Evolutionary conservation across 352 stramenopile species (phyloP).

Genomic region (Pythium phragmitis): DNA sequence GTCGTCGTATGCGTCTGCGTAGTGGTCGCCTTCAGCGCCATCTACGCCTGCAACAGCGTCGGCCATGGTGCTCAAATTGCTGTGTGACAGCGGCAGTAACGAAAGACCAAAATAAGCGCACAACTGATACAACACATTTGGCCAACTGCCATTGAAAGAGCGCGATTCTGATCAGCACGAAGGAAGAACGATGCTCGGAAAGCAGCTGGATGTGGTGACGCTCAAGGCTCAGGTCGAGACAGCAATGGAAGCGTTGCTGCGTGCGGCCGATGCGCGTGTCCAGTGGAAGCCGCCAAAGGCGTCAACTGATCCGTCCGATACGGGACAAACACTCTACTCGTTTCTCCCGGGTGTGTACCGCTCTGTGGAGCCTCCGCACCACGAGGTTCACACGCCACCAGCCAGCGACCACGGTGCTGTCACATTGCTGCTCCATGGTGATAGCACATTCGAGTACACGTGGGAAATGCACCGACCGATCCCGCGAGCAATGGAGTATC

Average conservation of each 20-base stretch:
- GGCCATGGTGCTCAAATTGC: conserved; percentile 5
- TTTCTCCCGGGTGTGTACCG: conserved; percentile 69
- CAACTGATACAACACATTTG: neutral
- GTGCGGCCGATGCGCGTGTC: conserved; percentile 55
- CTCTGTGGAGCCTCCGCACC: conserved; percentile 13
- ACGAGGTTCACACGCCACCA: neutral
- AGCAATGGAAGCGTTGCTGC: conserved; percentile 60
- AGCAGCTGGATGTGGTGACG: conserved; percentile 21
- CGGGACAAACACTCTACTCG: conserved; percentile 31
- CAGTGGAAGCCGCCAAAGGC: conserved; percentile 43
- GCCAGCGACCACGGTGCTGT: conserved; percentile 10
- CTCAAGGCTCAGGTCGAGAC: conserved; percentile 57
- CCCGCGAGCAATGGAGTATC: conserved; percentile 65
- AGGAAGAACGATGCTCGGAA: conserved; percentile 30
- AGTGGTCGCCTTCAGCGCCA: conserved; percentile 3
- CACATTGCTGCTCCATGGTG: conserved; percentile 59
- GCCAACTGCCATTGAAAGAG: too few relatives aligned
- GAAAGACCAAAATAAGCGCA: conserved; percentile 2
- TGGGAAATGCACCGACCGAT: conserved; percentile 61
- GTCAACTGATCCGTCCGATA: neutral
- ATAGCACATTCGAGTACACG: conserved; percentile 82
- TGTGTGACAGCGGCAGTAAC: neutral
- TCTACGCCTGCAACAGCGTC: neutral
- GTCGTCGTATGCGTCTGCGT: conserved; percentile 17
- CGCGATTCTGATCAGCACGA: neutral